These are phyloP conservation scores for Chiua sp. DNA, from an alignment of 1,284 basidiomycete species.

Conservation along the genomic window DNA sequence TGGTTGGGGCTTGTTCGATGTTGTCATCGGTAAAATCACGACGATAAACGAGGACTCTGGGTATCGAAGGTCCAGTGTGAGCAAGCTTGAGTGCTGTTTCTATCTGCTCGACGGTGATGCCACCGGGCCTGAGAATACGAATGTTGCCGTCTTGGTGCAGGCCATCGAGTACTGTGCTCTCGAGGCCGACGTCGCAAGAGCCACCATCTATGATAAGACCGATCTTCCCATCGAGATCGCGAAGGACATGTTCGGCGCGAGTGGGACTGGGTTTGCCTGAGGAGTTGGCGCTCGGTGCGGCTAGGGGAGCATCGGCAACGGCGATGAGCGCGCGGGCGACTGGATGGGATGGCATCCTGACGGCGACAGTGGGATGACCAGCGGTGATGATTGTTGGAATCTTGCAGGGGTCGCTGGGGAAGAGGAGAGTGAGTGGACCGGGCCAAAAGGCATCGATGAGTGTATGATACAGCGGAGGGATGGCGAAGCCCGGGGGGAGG, in stretches of 20 bases:
- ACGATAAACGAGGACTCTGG: conserved; percentile 73
- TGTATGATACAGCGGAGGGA: conserved; percentile 68
- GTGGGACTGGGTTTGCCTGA: conserved; percentile 97
- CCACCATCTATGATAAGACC: conserved; percentile 94
- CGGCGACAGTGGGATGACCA: conserved; percentile 82
- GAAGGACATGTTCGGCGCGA: conserved; percentile 83
- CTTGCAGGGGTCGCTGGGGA: conserved; percentile 69
- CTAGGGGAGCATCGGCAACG: conserved; percentile 76
- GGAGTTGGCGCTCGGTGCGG: conserved; percentile 96
- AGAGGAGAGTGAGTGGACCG: conserved; percentile 91
- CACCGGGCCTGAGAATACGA: conserved; percentile 90
- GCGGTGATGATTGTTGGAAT: conserved; percentile 79
- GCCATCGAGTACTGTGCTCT: conserved; percentile 96
- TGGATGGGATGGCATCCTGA: conserved; percentile 95
- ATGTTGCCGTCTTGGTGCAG: conserved; percentile 73
- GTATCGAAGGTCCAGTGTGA: conserved; percentile 41
- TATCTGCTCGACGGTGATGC: conserved; percentile 91
- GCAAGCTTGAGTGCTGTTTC: conserved; percentile 61
- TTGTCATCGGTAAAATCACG: conserved; percentile 73
- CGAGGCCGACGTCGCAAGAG: conserved; percentile 86
- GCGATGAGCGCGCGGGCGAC: conserved; percentile 92
- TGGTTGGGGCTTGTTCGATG: conserved; percentile 83
- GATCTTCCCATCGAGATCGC: conserved; percentile 80
- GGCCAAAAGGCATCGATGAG: conserved; percentile 94
- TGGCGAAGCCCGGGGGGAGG: conserved; percentile 65